These are phyloP conservation scores for Wickerhamiella musiphila DNA, from an alignment of 805 yeast species.

Conservation along the genomic window DNA sequence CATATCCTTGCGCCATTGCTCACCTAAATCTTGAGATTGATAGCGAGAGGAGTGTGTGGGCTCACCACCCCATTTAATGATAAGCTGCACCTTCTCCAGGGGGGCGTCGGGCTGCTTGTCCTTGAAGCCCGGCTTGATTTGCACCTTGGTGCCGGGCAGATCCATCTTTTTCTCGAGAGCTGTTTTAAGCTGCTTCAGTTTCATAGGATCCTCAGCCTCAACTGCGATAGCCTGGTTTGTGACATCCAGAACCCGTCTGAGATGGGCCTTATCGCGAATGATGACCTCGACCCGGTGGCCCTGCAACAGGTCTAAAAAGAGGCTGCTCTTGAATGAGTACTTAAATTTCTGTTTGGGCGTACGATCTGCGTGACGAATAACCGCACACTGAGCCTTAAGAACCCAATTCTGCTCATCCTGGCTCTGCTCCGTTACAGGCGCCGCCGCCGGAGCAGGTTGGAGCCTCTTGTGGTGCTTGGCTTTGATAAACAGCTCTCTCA, in stretches of 20 bases:
- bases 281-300: slow-evolving; percentile 95
- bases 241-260: slow-evolving; percentile 70
- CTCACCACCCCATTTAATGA: slow-evolving; percentile 98
- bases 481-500: slow-evolving; percentile 54
- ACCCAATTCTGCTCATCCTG: slow-evolving; percentile 67
- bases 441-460: slow-evolving; percentile 10
- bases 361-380: slow-evolving; percentile 93
- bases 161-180: slow-evolving; percentile 79
- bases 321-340: slow-evolving; percentile 77
- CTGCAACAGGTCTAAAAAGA: slow-evolving; percentile 70
- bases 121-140: slow-evolving; percentile 56
- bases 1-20: slow-evolving; percentile 83
- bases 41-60: slow-evolving; percentile 94
- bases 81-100: slow-evolving; percentile 89
- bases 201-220: slow-evolving; percentile 65
- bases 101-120: slow-evolving; percentile 28
- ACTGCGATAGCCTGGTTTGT: slow-evolving; percentile 59
- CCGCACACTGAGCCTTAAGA: slow-evolving; percentile 79
- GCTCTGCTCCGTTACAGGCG: slow-evolving; percentile 1
- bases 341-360: slow-evolving; percentile 97
- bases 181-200: slow-evolving; percentile 54
- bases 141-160: slow-evolving; percentile 93
- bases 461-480: slow-evolving; percentile 28
- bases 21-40: slow-evolving; percentile 91
- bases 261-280: slow-evolving; percentile 73